A percentile compares a stretch with the other conserved stretches of the same genome.
phyloP scores from a whole-genome alignment of 2,329 filamentous ascomycete species.

The Didymellaceae sp. region DNA sequence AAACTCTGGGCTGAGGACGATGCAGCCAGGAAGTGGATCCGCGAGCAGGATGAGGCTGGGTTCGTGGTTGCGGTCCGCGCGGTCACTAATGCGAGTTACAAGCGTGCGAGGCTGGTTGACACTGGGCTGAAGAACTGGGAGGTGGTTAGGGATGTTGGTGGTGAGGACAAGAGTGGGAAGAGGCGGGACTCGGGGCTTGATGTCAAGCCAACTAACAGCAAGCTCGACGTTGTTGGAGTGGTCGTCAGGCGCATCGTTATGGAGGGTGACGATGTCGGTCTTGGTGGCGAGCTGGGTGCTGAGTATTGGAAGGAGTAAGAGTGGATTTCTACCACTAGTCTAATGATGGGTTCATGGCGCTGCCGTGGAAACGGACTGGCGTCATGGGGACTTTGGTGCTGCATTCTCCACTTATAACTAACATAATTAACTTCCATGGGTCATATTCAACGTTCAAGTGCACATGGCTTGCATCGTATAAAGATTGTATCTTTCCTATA shows the following conservation, averaged over 20 bases:
- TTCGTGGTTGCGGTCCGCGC: constrained; percentile 41
- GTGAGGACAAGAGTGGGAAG: constrained; percentile 36
- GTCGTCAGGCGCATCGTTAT: constrained; percentile 40
- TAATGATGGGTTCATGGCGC: not conserved
- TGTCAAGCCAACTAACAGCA: constrained; percentile 40
- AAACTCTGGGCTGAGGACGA: constrained; percentile 33
- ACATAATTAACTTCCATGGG: not conserved
- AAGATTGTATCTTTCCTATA: not conserved
- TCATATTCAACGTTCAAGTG: too few species aligned
- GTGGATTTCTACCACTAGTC: not conserved
- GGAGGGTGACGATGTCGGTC: constrained; percentile 33
- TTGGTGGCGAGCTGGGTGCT: constrained; percentile 42
- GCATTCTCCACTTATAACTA: constrained; percentile 2
- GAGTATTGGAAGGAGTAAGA: constrained; percentile 34
- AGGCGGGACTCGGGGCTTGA: constrained; percentile 41
- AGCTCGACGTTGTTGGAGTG: constrained; percentile 45
- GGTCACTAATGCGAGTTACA: constrained; percentile 45
- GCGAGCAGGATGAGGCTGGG: constrained; percentile 38
- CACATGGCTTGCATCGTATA: too few species aligned
- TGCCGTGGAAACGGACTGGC: too few species aligned
- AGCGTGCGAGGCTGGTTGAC: constrained; percentile 42
- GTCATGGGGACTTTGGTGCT: too few species aligned
- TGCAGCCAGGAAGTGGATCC: constrained; percentile 35
- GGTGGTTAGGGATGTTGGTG: constrained; percentile 41
- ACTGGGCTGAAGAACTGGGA: constrained; percentile 40